A percentile compares a stretch with the other conserved stretches of the same genome.
phyloP scores from a whole-genome alignment of 108 stramenopile species.

The Pseudonitzschia pungens region DNA sequence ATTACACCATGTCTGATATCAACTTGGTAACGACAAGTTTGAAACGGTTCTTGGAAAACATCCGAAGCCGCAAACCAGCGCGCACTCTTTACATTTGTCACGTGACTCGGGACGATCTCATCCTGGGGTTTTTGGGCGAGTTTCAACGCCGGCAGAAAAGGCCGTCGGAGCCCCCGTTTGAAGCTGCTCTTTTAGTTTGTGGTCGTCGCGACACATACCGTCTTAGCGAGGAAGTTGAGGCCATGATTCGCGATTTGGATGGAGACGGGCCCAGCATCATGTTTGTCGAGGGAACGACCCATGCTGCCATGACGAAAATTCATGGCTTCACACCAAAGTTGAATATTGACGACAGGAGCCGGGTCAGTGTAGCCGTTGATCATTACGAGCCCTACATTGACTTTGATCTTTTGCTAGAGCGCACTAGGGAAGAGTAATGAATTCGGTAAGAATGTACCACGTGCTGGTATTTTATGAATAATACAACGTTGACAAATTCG shows the following conservation, averaged over 20 bases:
- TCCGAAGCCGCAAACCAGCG: slow-evolving; percentile 55
- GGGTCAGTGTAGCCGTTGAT: slow-evolving; percentile 80
- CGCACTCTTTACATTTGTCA: slow-evolving; percentile 94
- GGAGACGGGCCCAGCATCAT: slow-evolving; percentile 77
- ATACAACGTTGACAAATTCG: no score
- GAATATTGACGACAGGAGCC: slow-evolving; percentile 81
- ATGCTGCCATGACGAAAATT: slow-evolving; percentile 76
- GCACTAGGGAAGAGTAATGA: slow-evolving; percentile 22
- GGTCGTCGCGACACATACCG: slow-evolving; percentile 75
- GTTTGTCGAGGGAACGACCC: slow-evolving; percentile 59
- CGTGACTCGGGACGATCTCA: slow-evolving; percentile 85
- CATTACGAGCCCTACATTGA: slow-evolving; percentile 93
- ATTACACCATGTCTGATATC: slow-evolving; percentile 82
- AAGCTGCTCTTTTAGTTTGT: slow-evolving; percentile 83
- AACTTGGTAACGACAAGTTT: slow-evolving; percentile 90
- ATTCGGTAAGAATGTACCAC: no score
- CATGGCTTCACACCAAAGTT: slow-evolving; percentile 89
- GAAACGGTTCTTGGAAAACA: slow-evolving; percentile 84
- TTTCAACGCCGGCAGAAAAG: slow-evolving; percentile 55
- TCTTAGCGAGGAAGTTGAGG: slow-evolving; percentile 52
- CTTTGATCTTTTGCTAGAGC: slow-evolving; percentile 73
- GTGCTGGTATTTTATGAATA: no score
- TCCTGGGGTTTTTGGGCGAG: slow-evolving; percentile 90
- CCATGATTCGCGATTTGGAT: slow-evolving; percentile 55
- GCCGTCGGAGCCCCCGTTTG: slow-evolving; percentile 38